Evolutionary conservation across 75 land plant species (phyloP), one percentile per base, ranked within the genome.

Genomic region (Pinus taeda): DNA sequence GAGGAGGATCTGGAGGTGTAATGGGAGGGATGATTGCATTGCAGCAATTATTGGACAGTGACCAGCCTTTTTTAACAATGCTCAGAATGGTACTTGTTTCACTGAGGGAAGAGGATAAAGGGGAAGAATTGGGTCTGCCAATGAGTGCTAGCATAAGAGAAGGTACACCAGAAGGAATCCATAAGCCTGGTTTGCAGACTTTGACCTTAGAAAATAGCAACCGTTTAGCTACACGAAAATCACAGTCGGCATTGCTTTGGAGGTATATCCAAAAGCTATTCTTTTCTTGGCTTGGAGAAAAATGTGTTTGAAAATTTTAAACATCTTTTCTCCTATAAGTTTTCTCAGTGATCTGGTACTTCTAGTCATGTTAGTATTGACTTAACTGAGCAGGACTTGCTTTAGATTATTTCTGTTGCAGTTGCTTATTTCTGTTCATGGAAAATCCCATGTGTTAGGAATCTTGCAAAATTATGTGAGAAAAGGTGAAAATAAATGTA

Each of bases 41-140:
- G 76, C 94, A 95, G 75, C 98, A 97, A 74, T 84, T 97, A 69
- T 79, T 97, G 77, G 99, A 97, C 65, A 97, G 99, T 77, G 99
- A 97, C 70, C 99, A 97, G 82, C 98, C 98, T 62, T 97, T 97
- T 79, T 80, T 94, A 70, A 90, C 96, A 79, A 97, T 97, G 99
- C 90, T 97, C 18, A 88, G 99, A 11, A 95, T 97, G 98, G 91
- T 93, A n/a, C 91, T 97, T 78, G 88, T 87, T 81, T 87, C 98
- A 55, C 77, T 97, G 93, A 90, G 99, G 79, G 99, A 97, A 78
- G 96, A 93, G 57, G 95, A 94, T 66, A 86, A 78, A 78, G 99
- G 91, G 66, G 89, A 86, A 70, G 87, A 84, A 63, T 64, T 64
- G 33, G 80, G 88, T 76, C 81, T 84, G n/a, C 75, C 82, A 79